These are phyloP conservation scores for Tetragonia tetragonoides DNA, from an alignment of 148 eudicot species.

Conservation along the genomic window DNA sequence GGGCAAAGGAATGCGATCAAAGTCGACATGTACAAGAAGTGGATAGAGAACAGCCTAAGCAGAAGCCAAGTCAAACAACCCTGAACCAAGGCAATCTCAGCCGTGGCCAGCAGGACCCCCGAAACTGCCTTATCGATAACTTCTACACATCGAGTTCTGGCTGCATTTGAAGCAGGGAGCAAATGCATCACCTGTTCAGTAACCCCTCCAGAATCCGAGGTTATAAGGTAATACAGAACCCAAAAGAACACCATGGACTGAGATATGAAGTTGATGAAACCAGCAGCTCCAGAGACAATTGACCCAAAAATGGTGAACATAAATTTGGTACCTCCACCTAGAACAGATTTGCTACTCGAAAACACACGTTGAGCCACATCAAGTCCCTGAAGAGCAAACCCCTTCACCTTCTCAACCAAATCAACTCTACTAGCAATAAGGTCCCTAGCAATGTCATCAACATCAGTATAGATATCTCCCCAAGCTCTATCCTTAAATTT, in stretches of 20 bases:
- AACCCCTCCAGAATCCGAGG: conserved; percentile 92
- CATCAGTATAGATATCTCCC: conserved; percentile 63
- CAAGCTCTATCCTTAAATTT: conserved; percentile 73
- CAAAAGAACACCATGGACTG: conserved; percentile 85
- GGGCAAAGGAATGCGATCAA: conserved; percentile 74
- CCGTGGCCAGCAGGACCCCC: conserved; percentile 77
- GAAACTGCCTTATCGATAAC: conserved; percentile 87
- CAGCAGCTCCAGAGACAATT: conserved; percentile 91
- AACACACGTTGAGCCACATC: conserved; percentile 69
- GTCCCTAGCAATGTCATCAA: conserved; percentile 63
- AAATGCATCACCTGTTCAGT: conserved; percentile 76
- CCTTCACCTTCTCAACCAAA: conserved; percentile 73
- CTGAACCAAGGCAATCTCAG: conserved; percentile 76
- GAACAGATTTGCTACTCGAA: conserved; percentile 60
- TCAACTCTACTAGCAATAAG: conserved; percentile 52
- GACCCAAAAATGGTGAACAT: conserved; percentile 58
- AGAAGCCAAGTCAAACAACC: conserved; percentile 96
- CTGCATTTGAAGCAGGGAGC: conserved; percentile 69
- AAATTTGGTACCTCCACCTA: conserved; percentile 77
- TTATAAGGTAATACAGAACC: conserved; percentile 91
- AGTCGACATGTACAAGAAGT: conserved; percentile 85
- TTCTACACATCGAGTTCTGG: conserved; percentile 75
- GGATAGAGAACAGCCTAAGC: conserved; percentile 77
- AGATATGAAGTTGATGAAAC: conserved; percentile 70
- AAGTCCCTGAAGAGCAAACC: conserved; percentile 71